Base-by-base conservation (phyloP, 2,329 filamentous ascomycete genomes). In the Pseudomassariella vexata region DNA sequence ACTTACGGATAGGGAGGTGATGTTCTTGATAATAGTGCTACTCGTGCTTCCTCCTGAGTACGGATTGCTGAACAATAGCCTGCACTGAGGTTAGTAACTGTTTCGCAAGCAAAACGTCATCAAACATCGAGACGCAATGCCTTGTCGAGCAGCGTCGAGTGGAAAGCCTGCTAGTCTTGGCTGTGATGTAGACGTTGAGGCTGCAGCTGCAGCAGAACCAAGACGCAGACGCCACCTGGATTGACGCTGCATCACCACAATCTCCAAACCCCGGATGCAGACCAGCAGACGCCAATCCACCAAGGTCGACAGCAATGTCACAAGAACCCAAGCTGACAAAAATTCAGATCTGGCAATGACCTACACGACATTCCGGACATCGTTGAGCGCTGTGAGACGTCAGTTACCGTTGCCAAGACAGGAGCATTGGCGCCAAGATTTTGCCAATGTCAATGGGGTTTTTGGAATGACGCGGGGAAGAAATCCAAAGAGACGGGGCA, bases 41-140 rank as follows among this genome's bases (percentile, higher is more conserved):
- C 72, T 65, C 34, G 69, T 56, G 39, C 60, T 60, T 33, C 61
- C 61, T 43, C 68, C 67, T 32, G 57, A 60, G 65, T 68, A 76
- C 34, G 73, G 73, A 53, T 76, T 76, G 57, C 68, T 77, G 54
- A 78, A 74, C 39, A 78, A 62, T 52, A 76, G 66, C 57, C 73
- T 76, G 43, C 11, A 28, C 23, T 24, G 22, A 20, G 20, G 32
- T 43, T 33, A 56, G 48, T 24, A 34, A 9, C 26, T n/a, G n/a
- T n/a, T 37, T 18, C 22, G 18, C 6, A 9, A 37, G 39, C 19
- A 42, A 33, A 28, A 15, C 14, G 14, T 29, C 12, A 25, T 12
- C 11, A 14, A 24, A 9, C 9, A 24, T 6, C 11, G 33, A 23
- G 28, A 31, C 19, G 30, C 20, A 29, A 7, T 16, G 9, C 16